Base-by-base conservation (phyloP, 1,284 basidiomycete species). In the Moesziomyces antarcticus region DNA sequence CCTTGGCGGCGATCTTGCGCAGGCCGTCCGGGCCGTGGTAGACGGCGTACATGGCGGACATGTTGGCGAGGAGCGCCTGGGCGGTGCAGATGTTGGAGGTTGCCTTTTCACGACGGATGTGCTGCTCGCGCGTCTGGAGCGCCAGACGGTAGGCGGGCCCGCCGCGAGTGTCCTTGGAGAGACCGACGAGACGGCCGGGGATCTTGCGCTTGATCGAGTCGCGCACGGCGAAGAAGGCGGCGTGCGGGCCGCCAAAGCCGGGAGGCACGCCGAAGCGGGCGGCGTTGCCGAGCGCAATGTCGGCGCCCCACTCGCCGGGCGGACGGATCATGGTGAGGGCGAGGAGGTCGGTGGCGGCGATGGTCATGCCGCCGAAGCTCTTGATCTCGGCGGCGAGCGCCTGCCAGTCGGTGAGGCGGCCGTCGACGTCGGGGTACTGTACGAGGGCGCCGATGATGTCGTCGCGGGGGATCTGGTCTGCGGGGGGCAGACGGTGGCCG, bases 241-340 rank as follows among this genome's bases (percentile, higher is more conserved):
- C 94, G 62, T 86, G 85, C 8, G 85, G 85, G 22, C 85, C 85
- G 49, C 85, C 85, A 64, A 81, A 84, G 27, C 85, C 85, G 30
- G 85, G 82, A n/a, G 84, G 84, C 5, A 85, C 85, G 60, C 96
- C 96, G 81, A 99, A 99, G 44, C 96, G 90, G 46, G 92, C 95
- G 40, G 94, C 93, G 85, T 96, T 98, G 44, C 96, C 96, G 55
- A 96, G 87, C 3, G 94, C 95, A 73, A 99, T 91, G 85, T 99
- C 96, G 37, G 94, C 95, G 50, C 96, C 96, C 93, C 96, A 98
- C 87, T 98, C 96, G 61, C 96, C 96, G 13, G 96, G 96, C 24
- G 96, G 93, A 82, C 93, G 94, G 78, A 99, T 88, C 88, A 94
- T 89, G 9, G 95, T 94, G 81, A 98, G 87, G 2, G 96, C 93